Percentiles rank a stretch among this genome's conserved stretches.
These are phyloP conservation scores for Euphorbia schlechtendalii DNA, from an alignment of 441 rosid species.

Conservation along the genomic window DNA sequence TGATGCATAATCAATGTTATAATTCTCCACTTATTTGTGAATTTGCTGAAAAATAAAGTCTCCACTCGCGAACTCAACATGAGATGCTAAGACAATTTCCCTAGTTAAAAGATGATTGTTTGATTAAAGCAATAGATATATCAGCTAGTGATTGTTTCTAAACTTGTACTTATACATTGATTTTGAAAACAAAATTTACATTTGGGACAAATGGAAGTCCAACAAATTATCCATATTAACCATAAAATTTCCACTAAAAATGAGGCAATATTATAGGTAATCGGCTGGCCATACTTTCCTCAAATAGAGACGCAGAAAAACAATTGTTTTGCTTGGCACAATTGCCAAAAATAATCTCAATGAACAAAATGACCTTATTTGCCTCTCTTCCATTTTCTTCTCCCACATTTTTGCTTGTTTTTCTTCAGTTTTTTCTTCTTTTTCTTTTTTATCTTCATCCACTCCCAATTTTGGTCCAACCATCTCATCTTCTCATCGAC, in stretches of 20 bases:
- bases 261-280: conserved; percentile 31
- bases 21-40: too few species aligned
- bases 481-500: conserved; percentile 20
- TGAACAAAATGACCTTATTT: conserved; percentile 13
- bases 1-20: too few species aligned
- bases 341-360: conserved; percentile 20
- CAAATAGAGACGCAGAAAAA: conserved; percentile 3
- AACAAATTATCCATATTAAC: neutral
- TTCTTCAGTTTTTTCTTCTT: neutral
- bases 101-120: too few species aligned
- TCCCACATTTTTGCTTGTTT: conserved; percentile 12
- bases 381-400: conserved; percentile 21
- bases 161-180: too few species aligned
- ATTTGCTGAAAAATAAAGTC: too few species aligned
- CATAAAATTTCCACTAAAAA: conserved; percentile 12
- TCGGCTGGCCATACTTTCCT: conserved; percentile 21
- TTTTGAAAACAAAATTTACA: too few species aligned
- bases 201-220: neutral
- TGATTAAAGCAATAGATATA: too few species aligned
- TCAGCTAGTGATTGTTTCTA: too few species aligned
- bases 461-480: conserved; percentile 10
- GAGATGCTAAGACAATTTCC: too few species aligned
- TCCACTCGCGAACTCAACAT: too few species aligned
- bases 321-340: conserved; percentile 7
- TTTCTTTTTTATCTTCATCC: conserved; percentile 3